phyloP scores from a whole-genome alignment of 1,284 basidiomycete species.

The Pholiota adiposa region DNA sequence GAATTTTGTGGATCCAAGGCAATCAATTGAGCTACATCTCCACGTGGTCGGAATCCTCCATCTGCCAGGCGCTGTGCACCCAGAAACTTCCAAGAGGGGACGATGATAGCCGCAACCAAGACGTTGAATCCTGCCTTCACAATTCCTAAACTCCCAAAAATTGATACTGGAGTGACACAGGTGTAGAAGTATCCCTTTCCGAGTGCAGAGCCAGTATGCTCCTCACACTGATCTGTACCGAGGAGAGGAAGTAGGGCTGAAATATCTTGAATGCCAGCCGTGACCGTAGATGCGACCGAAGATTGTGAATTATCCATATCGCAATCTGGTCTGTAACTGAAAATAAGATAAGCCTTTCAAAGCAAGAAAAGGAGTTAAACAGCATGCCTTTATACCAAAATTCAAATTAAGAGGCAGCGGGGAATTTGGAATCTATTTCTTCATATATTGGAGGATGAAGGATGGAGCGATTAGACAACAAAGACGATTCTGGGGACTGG shows the following conservation, averaged over 20 bases:
- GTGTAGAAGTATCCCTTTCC: conserved; percentile 6
- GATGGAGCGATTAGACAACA: neutral
- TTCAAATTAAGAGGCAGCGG: too few relatives aligned
- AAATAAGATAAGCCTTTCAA: neutral
- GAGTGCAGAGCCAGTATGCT: conserved; percentile 9
- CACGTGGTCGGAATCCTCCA: conserved; percentile 12
- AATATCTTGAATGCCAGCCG: conserved; percentile 5
- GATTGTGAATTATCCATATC: neutral
- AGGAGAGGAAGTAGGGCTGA: conserved; percentile 10
- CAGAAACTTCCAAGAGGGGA: conserved; percentile 6
- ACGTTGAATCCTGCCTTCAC: conserved; percentile 10
- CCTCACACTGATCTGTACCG: conserved; percentile 14
- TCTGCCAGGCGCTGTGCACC: conserved; percentile 9
- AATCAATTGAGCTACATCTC: conserved; percentile 10
- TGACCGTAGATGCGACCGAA: neutral
- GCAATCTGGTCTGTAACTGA: neutral
- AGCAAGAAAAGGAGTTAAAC: too few relatives aligned
- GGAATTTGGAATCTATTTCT: too few relatives aligned
- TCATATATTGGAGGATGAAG: neutral
- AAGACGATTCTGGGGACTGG: neutral
- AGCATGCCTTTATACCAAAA: too few relatives aligned
- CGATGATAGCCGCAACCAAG: conserved; percentile 7
- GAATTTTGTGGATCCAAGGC: conserved; percentile 11
- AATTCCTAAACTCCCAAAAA: conserved; percentile 13
- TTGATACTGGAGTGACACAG: conserved; percentile 7